phyloP scores from a whole-genome alignment of 2,329 filamentous ascomycete genomes.

The Sporothrix euskadiensis region DNA sequence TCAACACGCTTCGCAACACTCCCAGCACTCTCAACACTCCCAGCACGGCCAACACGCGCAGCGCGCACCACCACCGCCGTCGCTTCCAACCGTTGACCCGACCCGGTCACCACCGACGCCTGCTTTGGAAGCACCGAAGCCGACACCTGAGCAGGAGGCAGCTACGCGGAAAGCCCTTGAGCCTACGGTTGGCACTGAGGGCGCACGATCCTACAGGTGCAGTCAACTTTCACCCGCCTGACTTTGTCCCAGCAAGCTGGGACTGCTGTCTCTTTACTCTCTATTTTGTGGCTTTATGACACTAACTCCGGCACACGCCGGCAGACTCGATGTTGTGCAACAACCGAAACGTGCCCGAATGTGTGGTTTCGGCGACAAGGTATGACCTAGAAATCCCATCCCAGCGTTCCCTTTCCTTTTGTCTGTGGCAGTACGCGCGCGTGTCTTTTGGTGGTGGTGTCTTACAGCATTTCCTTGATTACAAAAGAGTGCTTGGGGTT shows the following conservation, averaged over 20 bases:
- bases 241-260: background rate
- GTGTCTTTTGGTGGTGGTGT: background rate
- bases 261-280: background rate
- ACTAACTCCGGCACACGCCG: slow-evolving; percentile 21
- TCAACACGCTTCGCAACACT: background rate
- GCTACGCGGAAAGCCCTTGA: slow-evolving; percentile 33
- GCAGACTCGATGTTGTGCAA: slow-evolving; percentile 76
- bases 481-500: background rate
- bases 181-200: slow-evolving; percentile 32
- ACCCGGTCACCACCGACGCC: slow-evolving; percentile 25
- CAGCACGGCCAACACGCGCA: slow-evolving; percentile 21
- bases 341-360: slow-evolving; percentile 91
- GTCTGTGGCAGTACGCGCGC: background rate
- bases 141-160: slow-evolving; percentile 31
- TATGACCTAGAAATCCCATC: slow-evolving; percentile 43
- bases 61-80: slow-evolving; percentile 5
- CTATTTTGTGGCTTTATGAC: slow-evolving; percentile 13
- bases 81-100: slow-evolving; percentile 12
- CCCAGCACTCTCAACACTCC: background rate
- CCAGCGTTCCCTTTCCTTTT: slow-evolving; percentile 16
- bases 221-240: too few species aligned
- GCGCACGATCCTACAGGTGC: slow-evolving; percentile 33
- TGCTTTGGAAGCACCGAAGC: slow-evolving; percentile 25
- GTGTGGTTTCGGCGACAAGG: slow-evolving; percentile 99
- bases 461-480: slow-evolving; percentile 6